Conservation (phyloP, 2,329 filamentous ascomycete genomes). For the Aureobasidium pullulans region DNA sequence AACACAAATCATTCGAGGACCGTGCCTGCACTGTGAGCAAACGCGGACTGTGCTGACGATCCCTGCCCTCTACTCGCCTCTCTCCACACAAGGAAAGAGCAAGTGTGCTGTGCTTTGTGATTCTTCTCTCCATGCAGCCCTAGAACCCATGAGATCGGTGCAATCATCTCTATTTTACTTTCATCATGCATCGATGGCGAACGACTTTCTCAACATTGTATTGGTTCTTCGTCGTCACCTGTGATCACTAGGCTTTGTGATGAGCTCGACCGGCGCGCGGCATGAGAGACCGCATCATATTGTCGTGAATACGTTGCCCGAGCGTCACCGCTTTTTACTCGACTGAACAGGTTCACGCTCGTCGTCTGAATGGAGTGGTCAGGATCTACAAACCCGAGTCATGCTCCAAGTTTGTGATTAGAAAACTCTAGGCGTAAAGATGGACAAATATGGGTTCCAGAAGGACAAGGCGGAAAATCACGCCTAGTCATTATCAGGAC, state of each 20-base stretch:
- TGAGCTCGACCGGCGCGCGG: neutral
- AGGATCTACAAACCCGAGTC: too few relatives aligned
- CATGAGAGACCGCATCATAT: neutral
- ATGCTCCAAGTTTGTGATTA: too few relatives aligned
- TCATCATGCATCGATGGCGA: neutral
- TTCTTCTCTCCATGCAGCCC: constrained; percentile 2
- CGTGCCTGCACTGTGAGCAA: neutral
- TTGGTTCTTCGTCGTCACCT: neutral
- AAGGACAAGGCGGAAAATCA: too few relatives aligned
- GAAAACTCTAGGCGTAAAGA: too few relatives aligned
- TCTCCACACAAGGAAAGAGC: neutral
- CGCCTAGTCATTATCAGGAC: too few relatives aligned
- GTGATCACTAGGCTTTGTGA: neutral
- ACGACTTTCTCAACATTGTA: neutral
- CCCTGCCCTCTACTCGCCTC: neutral
- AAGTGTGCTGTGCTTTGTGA: neutral
- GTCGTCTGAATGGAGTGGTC: neutral
- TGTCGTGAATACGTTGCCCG: neutral
- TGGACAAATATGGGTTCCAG: too few relatives aligned
- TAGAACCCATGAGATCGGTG: neutral
- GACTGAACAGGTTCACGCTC: neutral
- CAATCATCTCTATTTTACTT: neutral
- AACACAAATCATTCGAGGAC: constrained; percentile 1
- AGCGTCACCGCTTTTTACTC: neutral
- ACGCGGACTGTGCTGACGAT: neutral